These are phyloP conservation scores for Penicillium paxilli DNA, from an alignment of 495 filamentous ascomycete species.

Conservation along the genomic window DNA sequence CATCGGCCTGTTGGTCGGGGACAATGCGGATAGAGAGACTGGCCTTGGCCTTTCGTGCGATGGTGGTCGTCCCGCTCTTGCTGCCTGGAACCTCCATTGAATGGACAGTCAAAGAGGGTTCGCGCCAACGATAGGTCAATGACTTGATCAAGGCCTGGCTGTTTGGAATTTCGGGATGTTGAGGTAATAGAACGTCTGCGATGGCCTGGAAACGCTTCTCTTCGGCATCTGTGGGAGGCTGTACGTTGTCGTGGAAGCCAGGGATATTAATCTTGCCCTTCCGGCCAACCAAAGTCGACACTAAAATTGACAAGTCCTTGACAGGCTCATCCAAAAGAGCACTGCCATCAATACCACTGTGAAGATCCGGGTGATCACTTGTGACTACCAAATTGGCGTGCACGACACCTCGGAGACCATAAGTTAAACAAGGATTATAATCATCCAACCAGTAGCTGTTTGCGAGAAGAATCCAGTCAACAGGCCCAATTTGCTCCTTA, in stretches of 20 bases:
- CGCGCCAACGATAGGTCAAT: conserved; percentile 93
- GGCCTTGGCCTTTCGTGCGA: conserved; percentile 81
- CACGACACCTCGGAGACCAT: conserved; percentile 91
- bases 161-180: conserved; percentile 67
- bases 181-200: conserved; percentile 67
- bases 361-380: conserved; percentile 83
- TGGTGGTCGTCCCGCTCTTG: conserved; percentile 73
- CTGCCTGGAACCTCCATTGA: conserved; percentile 72
- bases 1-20: conserved; percentile 80
- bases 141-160: conserved; percentile 68
- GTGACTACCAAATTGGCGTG: conserved; percentile 87
- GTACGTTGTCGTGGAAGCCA: conserved; percentile 82
- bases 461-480: conserved; percentile 91
- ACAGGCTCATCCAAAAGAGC: conserved; percentile 83
- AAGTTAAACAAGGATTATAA: conserved; percentile 90
- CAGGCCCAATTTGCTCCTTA: conserved; percentile 80
- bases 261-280: conserved; percentile 60
- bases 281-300: conserved; percentile 73
- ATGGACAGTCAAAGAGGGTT: conserved; percentile 91
- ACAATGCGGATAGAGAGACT: conserved; percentile 89
- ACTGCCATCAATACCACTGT: conserved; percentile 94
- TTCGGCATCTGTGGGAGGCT: conserved; percentile 73
- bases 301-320: conserved; percentile 81
- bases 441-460: conserved; percentile 99
- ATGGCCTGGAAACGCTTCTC: conserved; percentile 83